A percentile compares a stretch with the other conserved stretches of the same genome.
Conservation (phyloP, 495 filamentous ascomycete genomes). For the Penicillium coffeae region DNA sequence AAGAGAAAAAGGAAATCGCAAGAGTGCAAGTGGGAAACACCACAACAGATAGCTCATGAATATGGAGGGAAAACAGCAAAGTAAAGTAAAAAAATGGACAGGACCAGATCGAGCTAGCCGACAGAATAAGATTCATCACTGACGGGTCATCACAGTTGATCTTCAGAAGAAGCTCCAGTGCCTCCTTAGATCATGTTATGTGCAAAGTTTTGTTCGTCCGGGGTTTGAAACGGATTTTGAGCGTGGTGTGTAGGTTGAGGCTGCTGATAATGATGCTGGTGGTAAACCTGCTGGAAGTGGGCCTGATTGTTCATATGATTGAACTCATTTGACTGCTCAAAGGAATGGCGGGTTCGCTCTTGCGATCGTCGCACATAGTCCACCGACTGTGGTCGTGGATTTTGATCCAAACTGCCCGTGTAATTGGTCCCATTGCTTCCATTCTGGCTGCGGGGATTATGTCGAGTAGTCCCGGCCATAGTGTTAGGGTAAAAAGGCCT, state of each 20-base stretch:
- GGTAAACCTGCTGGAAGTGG: background rate
- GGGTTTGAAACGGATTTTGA: slow-evolving; percentile 36
- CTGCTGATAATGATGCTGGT: background rate
- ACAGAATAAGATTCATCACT: slow-evolving; percentile 28
- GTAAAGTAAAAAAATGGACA: slow-evolving; percentile 19
- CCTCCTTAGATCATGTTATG: slow-evolving; percentile 27
- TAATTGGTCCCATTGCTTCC: slow-evolving; percentile 94
- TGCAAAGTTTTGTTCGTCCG: slow-evolving; percentile 31
- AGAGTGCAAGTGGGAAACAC: slow-evolving; percentile 12
- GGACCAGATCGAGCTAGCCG: slow-evolving; percentile 7
- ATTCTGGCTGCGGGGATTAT: slow-evolving; percentile 80
- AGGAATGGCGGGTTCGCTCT: slow-evolving; percentile 67
- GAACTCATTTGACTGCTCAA: slow-evolving; percentile 84
- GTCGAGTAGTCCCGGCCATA: slow-evolving; percentile 46
- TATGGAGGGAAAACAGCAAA: slow-evolving; percentile 14
- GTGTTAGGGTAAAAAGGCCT: slow-evolving; percentile 87
- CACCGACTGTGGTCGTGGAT: slow-evolving; percentile 49
- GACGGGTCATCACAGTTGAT: slow-evolving; percentile 30
- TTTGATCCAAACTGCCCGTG: slow-evolving; percentile 58
- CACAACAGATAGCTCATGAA: slow-evolving; percentile 33
- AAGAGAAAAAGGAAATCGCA: slow-evolving; percentile 13
- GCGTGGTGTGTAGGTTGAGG: slow-evolving; percentile 26
- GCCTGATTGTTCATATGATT: slow-evolving; percentile 33
- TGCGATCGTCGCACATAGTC: slow-evolving; percentile 71
- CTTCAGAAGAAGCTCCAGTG: slow-evolving; percentile 17